Base-by-base conservation (phyloP, 768 basidiomycete genomes). In the Kwoniella newhampshirensis region DNA sequence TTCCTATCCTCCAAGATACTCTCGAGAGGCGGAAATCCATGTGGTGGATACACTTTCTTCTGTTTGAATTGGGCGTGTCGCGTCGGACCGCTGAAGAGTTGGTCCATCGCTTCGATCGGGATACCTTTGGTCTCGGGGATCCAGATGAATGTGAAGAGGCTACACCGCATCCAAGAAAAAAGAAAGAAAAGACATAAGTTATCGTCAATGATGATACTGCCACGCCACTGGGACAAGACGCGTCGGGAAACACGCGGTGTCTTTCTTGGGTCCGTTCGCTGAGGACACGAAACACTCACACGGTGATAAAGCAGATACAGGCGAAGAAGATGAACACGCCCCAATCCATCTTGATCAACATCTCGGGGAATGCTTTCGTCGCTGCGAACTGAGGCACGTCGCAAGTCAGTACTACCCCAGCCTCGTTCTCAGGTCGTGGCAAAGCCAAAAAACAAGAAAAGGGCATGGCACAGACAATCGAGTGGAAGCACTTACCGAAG, bases 241-340 rank as follows among this genome's bases (percentile, higher is more conserved):
- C n/a, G n/a, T n/a, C n/a, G n/a, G n/a, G n/a, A n/a, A n/a, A n/a
- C n/a, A n/a, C n/a, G n/a, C n/a, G n/a, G n/a, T n/a, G n/a, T n/a
- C n/a, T n/a, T n/a, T n/a, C n/a, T n/a, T n/a, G n/a, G n/a, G n/a
- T n/a, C n/a, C n/a, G n/a, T n/a, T n/a, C n/a, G n/a, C n/a, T n/a
- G n/a, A n/a, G n/a, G n/a, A n/a, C n/a, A n/a, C n/a, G n/a, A n/a
- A n/a, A 43, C 26, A 54, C 60, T 57, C 21, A 62, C 60, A 58
- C 51, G 26, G 65, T 63, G 54, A 56, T 47, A 28, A 65, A 41
- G 48, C 69, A 63, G 54, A 63, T 63, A 27, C 44, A 41, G 15
- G 59, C 62, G 60, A 68, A 77, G 60, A 77, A 74, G 59, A 74
- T 58, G 63, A 69, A 77, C 5, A 59, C 57, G 1, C 72, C 72